Evolutionary conservation across 108 stramenopile species (phyloP).

Genomic region (Fragilaria radians): DNA sequence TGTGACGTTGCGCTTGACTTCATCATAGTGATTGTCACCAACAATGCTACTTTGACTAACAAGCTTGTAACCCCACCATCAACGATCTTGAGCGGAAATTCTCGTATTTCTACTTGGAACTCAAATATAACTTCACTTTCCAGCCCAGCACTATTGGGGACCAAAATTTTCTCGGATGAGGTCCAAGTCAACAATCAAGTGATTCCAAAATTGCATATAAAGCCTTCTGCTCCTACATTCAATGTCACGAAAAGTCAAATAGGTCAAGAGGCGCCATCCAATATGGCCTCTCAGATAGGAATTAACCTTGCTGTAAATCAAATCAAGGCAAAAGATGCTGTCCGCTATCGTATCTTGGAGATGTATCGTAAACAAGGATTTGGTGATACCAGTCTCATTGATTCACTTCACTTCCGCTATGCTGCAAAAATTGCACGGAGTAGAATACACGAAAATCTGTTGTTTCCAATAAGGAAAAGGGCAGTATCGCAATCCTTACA

Average conservation of each 20-base stretch:
- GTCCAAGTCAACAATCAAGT: no score
- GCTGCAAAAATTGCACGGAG: conserved; percentile 21
- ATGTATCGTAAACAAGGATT: conserved; percentile 11
- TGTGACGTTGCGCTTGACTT: neutral
- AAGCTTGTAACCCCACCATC: neutral
- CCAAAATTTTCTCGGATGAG: no score
- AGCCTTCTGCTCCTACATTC: neutral
- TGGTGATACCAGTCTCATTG: conserved; percentile 23
- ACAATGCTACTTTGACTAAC: neutral
- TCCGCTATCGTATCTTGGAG: conserved; percentile 32
- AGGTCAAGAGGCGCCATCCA: neutral
- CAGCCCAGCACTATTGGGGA: no score
- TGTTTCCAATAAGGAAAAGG: conserved; percentile 1
- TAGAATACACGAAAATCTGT: conserved; percentile 19
- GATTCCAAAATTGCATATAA: neutral
- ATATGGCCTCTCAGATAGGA: neutral
- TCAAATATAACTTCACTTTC: no score
- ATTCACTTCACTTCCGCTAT: conserved; percentile 21
- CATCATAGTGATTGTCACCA: conserved; percentile 15
- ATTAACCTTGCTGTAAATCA: neutral
- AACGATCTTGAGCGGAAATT: neutral
- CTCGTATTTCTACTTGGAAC: conserved; percentile 2
- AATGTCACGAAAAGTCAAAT: neutral
- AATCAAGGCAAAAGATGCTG: conserved; percentile 16
- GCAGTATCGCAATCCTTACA: neutral